Evolutionary conservation across 257 asterid species (phyloP), one percentile per base, ranked within the genome.

Genomic region (Nicotiana knightiana): DNA sequence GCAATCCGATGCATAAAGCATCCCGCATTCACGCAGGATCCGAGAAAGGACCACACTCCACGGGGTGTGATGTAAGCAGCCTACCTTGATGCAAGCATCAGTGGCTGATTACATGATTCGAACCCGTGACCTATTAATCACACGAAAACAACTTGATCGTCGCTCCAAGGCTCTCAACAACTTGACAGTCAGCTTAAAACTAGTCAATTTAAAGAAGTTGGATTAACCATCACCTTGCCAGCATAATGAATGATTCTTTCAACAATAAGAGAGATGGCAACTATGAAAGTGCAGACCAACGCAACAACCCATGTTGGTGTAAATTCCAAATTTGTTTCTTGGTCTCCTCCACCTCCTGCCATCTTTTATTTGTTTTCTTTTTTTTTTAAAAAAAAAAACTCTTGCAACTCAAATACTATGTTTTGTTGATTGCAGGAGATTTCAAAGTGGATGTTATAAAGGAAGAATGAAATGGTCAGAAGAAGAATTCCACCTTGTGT

Each of bases 221-320:
- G 51, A 43, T 43, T 43, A 9, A 43, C 17, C 3, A 15, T 67
- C 76, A 90, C 97, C 95, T 92, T 91, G 83, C 97, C 97, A 46
- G 88, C 77, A 84, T 48, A 88, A 83, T 92, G 95, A 83, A 92
- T 85, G 24, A 88, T 1, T 65, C 97, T 86, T 66, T 91, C 97
- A 28, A 88, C 93, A 32, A 83, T 11, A 53, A 92, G 85, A 24
- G 97, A 92, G 70, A 91, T 84, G 82, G 90, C 90, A 8, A 92
- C 97, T 68, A 92, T 91, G 61, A 88, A 77, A 5, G 89, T 87
- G 85, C 97, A 91, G 6, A 92, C 95, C 13, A 89, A 33, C 43
- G 97, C 97, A 54, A 92, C 86, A 53, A 91, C 84, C 97, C 97
- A 92, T 57, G 97, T 92, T 11, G 97, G 94, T 17, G 95, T 91